A percentile compares a stretch with the other conserved stretches of the same genome.
Evolutionary conservation across 2,329 filamentous ascomycete species (phyloP).

Genomic region (Fusarium keratoplasticum): DNA sequence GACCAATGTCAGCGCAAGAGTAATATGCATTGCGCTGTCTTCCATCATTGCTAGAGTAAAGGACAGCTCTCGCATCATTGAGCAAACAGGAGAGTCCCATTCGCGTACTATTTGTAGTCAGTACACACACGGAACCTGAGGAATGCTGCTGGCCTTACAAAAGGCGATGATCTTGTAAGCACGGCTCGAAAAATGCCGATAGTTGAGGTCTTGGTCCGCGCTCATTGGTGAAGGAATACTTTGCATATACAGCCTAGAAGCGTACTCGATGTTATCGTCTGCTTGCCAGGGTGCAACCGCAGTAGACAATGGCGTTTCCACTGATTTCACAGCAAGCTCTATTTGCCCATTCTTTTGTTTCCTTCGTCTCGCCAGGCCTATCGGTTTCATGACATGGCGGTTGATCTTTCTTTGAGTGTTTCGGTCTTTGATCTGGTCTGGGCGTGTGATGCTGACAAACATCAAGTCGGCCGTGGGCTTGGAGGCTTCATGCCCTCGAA

Average conservation of each 20-base stretch:
- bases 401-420: constrained; percentile 10
- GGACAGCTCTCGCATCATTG: constrained; percentile 8
- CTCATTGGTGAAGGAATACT: not conserved
- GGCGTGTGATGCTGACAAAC: constrained; percentile 18
- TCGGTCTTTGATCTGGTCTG: constrained; percentile 6
- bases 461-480: not conserved
- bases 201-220: not conserved
- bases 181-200: not conserved
- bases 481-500: not conserved
- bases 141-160: not conserved
- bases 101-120: not conserved
- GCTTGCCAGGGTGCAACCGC: not conserved
- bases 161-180: not conserved
- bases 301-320: not conserved
- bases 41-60: constrained; percentile 20
- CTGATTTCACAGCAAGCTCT: not conserved
- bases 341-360: not conserved
- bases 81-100: not conserved
- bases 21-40: constrained; percentile 19
- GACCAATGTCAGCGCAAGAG: not conserved
- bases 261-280: not conserved
- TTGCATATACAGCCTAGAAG: not conserved
- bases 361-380: constrained; percentile 1
- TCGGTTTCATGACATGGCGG: constrained; percentile 20
- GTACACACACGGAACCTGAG: not conserved